phyloP scores from a whole-genome alignment of 2,329 filamentous ascomycete species.

The Lojkania enalia region DNA sequence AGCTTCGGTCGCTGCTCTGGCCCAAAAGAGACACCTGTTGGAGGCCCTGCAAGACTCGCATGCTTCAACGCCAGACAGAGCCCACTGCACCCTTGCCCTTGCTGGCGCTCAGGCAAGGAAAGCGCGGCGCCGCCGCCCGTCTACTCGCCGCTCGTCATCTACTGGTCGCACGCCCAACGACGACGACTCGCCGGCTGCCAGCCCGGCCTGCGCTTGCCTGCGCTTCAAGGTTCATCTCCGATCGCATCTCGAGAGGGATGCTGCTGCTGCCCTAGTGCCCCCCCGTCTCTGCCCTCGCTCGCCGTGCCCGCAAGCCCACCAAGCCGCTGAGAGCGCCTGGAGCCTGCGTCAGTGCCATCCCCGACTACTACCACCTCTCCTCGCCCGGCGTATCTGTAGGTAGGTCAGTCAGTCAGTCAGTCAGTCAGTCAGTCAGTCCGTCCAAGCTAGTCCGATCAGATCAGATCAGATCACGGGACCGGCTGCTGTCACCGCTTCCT shows the following conservation, averaged over 20 bases:
- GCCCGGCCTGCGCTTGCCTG: constrained; percentile 11
- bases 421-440: background rate
- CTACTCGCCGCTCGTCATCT: constrained; percentile 3
- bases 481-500: constrained; percentile 20
- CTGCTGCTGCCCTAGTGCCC: constrained; percentile 26
- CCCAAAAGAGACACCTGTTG: background rate
- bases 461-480: constrained; percentile 36
- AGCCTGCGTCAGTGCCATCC: background rate
- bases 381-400: too few species aligned
- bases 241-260: constrained; percentile 38
- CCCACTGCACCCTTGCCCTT: background rate
- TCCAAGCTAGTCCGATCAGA: too few species aligned
- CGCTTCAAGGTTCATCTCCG: constrained; percentile 45
- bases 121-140: too few species aligned
- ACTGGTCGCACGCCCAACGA: constrained; percentile 9
- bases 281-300: constrained; percentile 13
- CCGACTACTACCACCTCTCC: too few species aligned
- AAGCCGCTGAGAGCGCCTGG: background rate
- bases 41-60: background rate
- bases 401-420: too few species aligned
- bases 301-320: too few species aligned
- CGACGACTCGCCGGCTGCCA: constrained; percentile 7
- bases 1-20: background rate
- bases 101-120: background rate
- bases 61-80: background rate